Percentiles rank a stretch among this genome's conserved stretches.
These are phyloP conservation scores for Sporothrix dimorphospora DNA, from an alignment of 2,329 filamentous ascomycete genomes.

Conservation along the genomic window DNA sequence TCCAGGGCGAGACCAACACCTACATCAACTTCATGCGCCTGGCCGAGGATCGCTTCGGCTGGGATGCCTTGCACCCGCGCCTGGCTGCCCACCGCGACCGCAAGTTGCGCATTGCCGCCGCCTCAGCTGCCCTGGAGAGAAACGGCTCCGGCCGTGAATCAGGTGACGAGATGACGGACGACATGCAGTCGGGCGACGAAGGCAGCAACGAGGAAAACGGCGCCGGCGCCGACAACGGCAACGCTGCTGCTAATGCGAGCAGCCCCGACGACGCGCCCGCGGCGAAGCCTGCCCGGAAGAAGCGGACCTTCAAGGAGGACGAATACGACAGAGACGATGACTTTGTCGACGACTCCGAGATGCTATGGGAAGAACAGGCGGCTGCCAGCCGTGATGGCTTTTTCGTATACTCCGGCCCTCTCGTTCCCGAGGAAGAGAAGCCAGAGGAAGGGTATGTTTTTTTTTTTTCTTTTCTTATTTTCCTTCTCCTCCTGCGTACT, in stretches of 20 bases:
- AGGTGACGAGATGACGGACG: slow-evolving; percentile 82
- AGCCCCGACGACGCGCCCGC: slow-evolving; percentile 60
- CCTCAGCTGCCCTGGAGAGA: slow-evolving; percentile 81
- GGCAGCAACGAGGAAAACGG: slow-evolving; percentile 89
- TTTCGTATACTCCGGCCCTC: slow-evolving; percentile 93
- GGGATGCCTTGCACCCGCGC: slow-evolving; percentile 89
- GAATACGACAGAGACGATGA: slow-evolving; percentile 83
- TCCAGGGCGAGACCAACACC: slow-evolving; percentile 77
- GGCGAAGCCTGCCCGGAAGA: slow-evolving; percentile 71
- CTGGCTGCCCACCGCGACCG: slow-evolving; percentile 86
- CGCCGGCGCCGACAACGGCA: slow-evolving; percentile 52
- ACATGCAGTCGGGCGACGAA: slow-evolving; percentile 68
- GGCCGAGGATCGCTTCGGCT: slow-evolving; percentile 92
- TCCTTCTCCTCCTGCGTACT: no score
- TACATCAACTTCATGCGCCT: slow-evolving; percentile 95
- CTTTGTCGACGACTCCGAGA: slow-evolving; percentile 90
- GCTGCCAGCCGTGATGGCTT: slow-evolving; percentile 95
- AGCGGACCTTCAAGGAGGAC: slow-evolving; percentile 78
- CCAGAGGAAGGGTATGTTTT: slow-evolving; percentile 55
- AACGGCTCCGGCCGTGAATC: slow-evolving; percentile 69
- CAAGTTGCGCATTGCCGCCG: slow-evolving; percentile 84
- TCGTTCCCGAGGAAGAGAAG: slow-evolving; percentile 86
- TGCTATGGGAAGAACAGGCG: slow-evolving; percentile 94
- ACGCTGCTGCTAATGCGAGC: slow-evolving; percentile 45
- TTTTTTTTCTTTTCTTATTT: slow-evolving; percentile 31